Percentiles rank a stretch among this genome's conserved stretches.
Conservation (phyloP, 768 basidiomycete species). For the Mrakia frigida region DNA sequence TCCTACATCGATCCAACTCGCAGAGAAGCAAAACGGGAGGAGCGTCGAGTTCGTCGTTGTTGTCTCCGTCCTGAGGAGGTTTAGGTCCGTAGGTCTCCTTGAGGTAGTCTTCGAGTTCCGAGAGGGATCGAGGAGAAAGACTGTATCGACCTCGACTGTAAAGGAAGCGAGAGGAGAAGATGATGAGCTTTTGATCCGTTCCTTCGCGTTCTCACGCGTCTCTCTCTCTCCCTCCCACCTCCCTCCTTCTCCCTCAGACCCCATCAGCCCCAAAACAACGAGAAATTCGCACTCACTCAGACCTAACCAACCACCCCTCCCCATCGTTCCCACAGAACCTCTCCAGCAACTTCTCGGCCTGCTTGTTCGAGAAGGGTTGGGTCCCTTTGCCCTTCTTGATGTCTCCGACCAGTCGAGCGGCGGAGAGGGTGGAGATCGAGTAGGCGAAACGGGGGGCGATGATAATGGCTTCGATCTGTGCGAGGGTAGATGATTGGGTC, state of each 20-base stretch:
- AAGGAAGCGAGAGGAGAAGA: background rate
- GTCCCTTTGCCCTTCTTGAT: constrained; percentile 51
- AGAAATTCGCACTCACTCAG: constrained; percentile 66
- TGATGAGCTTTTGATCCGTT: background rate
- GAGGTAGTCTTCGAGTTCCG: constrained; percentile 70
- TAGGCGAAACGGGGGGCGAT: constrained; percentile 67
- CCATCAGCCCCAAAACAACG: background rate
- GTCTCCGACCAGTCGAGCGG: constrained; percentile 62
- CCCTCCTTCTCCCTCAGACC: background rate
- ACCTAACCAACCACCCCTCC: constrained; percentile 50
- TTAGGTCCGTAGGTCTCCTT: constrained; percentile 68
- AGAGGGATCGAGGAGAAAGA: constrained; percentile 64
- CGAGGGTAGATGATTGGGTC: background rate
- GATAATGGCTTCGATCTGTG: constrained; percentile 81
- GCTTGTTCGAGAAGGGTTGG: constrained; percentile 62
- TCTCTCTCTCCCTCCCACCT: background rate
- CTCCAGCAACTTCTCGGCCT: constrained; percentile 60
- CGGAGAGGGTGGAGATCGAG: constrained; percentile 70
- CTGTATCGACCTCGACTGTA: constrained; percentile 59
- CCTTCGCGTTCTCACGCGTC: background rate
- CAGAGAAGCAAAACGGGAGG: background rate
- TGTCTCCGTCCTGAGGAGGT: constrained; percentile 36
- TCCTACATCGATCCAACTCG: background rate
- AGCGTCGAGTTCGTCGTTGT: background rate
- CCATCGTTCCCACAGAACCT: constrained; percentile 71